A percentile compares a stretch with the other conserved stretches of the same genome.
These are phyloP conservation scores for Parastagonospora nodorum DNA, from an alignment of 2,329 filamentous ascomycete species.

Conservation along the genomic window DNA sequence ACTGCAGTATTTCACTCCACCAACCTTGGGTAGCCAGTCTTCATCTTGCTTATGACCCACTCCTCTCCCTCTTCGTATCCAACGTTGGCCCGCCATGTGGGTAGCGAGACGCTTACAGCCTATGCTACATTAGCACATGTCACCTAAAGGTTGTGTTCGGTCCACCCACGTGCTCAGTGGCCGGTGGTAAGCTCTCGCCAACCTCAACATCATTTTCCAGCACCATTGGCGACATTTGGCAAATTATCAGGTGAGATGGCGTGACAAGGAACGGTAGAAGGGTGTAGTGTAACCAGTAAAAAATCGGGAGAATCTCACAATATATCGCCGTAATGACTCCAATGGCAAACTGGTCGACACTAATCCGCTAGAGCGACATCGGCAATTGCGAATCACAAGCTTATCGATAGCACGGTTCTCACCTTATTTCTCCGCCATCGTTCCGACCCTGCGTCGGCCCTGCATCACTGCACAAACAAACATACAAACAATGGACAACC, in stretches of 20 bases:
- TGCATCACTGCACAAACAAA: slow-evolving; percentile 1
- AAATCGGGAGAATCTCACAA: slow-evolving; percentile 5
- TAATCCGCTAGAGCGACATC: slow-evolving; percentile 28
- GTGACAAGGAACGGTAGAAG: slow-evolving; percentile 3
- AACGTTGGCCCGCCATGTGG: slow-evolving; percentile 89
- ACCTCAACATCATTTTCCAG: slow-evolving; percentile 44
- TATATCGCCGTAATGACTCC: slow-evolving; percentile 14
- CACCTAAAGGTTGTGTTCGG: slow-evolving; percentile 1
- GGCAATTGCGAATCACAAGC: slow-evolving; percentile 34
- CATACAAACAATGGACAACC: slow-evolving; percentile 36
- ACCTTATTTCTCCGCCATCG: slow-evolving; percentile 4
- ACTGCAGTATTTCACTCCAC: slow-evolving; percentile 14
- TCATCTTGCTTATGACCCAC: slow-evolving; percentile 85
- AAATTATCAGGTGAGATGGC: not conserved
- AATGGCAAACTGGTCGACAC: slow-evolving; percentile 9
- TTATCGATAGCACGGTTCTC: slow-evolving; percentile 40
- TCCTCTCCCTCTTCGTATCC: slow-evolving; percentile 91
- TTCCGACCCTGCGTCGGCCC: not conserved
- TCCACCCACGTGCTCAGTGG: slow-evolving; percentile 48
- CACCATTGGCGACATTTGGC: slow-evolving; percentile 31
- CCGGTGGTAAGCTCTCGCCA: slow-evolving; percentile 45
- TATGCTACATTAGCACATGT: slow-evolving; percentile 47
- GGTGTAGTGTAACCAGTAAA: slow-evolving; percentile 1
- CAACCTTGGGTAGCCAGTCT: slow-evolving; percentile 86
- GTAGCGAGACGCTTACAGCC: slow-evolving; percentile 95